Base-by-base conservation (phyloP, 257 asterid genomes). In the Verbascum thapsus region DNA sequence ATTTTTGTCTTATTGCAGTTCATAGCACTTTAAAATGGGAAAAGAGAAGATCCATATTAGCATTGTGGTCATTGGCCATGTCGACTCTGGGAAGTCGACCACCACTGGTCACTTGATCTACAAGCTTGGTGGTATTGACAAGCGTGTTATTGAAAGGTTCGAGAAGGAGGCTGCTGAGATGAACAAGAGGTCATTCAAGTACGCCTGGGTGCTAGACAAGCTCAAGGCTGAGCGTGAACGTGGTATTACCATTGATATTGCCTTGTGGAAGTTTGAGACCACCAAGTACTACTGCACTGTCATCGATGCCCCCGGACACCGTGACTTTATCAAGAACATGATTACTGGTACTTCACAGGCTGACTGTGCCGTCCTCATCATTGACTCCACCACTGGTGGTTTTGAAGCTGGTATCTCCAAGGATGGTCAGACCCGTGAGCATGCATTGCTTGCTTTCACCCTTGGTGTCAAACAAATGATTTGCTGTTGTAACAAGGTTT, bases 361-460 rank as follows among this genome's bases (percentile, higher is more conserved):
- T 60, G 88, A 82, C 22, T 82, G 88, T 66, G 88, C 88, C 34
- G 87, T 83, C 22, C 85, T 83, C 1, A 83, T 83, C 68, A 83
- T 83, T 11, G 90, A 83, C 57, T 83, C 90, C 34, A 83, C 90
- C 48, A 83, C 86, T 77, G 89, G 89, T 67, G 89, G 89, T 61
- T 83, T 83, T 38, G 89, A 83, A 67, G 90, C 90, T 59, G 90
- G 90, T 76, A 83, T 83, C 34, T 83, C 90, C 8, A 83, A 83
- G 87, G 90, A 80, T 41, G 90, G 90, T 10, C 90, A 83, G 81
- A 83, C 90, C 39, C 85, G 90, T 63, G 90, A 83, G 74, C 90
- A 83, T 11, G 90, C 90, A 0, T 57, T 83, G 53, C 85, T 83
- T 69, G 87, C 90, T 41, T 83, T 83, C 69, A 83, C 90, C 34